Percentiles rank a stretch among this genome's conserved stretches.
Evolutionary conservation across 2,329 filamentous ascomycete genomes (phyloP).

Genomic region (Fusarium fujikuroi): DNA sequence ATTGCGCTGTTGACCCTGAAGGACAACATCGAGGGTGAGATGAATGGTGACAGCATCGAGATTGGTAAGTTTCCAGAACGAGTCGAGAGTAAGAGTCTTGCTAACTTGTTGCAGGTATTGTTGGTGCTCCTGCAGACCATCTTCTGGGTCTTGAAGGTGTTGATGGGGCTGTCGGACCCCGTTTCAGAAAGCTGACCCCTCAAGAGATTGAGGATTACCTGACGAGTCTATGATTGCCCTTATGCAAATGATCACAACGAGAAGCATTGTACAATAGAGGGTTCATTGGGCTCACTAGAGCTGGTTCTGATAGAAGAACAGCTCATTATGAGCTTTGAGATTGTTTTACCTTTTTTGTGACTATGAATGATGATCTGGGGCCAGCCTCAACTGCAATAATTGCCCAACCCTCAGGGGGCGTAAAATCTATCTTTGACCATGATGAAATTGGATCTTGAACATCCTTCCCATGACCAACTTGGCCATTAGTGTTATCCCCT

Average conservation of each 20-base stretch:
- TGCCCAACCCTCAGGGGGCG: conserved; percentile 38
- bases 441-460: conserved; percentile 29
- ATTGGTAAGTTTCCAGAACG: conserved; percentile 73
- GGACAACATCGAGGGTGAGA: conserved; percentile 99
- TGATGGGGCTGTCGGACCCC: conserved; percentile 82
- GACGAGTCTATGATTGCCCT: conserved; percentile 83
- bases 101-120: conserved; percentile 74
- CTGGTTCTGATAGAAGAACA: conserved; percentile 37
- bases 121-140: conserved; percentile 93
- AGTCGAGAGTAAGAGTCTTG: too few relatives aligned
- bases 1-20: conserved; percentile 97
- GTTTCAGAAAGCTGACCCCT: conserved; percentile 93
- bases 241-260: conserved; percentile 39
- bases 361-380: conserved; percentile 60
- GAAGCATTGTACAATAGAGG: conserved; percentile 60
- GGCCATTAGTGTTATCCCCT: conserved; percentile 68
- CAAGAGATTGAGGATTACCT: conserved; percentile 99
- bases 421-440: conserved; percentile 54
- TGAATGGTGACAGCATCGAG: conserved; percentile 98
- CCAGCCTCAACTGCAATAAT: conserved; percentile 60
- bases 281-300: conserved; percentile 56
- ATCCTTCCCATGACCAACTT: conserved; percentile 60
- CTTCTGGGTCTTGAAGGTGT: conserved; percentile 92
- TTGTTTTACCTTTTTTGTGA: conserved; percentile 47
- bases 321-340: conserved; percentile 19